Percentiles rank a stretch among this genome's conserved stretches.
phyloP scores from a whole-genome alignment of 208 protist species.

The Tritrichomonas musculus region DNA sequence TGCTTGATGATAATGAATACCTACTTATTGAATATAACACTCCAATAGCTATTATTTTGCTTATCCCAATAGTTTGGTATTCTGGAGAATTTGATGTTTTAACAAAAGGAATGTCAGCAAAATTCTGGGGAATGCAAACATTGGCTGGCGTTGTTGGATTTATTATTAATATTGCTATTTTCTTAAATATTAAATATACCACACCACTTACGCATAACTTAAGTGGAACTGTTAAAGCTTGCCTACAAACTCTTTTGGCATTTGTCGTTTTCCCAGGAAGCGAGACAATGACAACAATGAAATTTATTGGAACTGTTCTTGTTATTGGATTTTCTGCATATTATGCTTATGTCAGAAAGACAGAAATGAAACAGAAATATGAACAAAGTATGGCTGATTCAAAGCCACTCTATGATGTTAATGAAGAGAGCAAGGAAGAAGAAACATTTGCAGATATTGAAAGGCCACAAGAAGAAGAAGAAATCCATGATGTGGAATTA shows the following conservation, averaged over 20 bases:
- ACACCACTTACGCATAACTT: slow-evolving; percentile 57
- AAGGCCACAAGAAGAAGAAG: too few relatives aligned
- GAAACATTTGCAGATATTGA: too few relatives aligned
- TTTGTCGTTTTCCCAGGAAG: slow-evolving; percentile 42
- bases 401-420: too few relatives aligned
- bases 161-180: slow-evolving; percentile 54
- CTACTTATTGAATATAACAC: slow-evolving; percentile 54
- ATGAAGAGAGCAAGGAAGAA: too few relatives aligned
- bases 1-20: slow-evolving; percentile 52
- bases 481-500: too few relatives aligned
- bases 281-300: slow-evolving; percentile 31
- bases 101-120: not conserved
- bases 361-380: slow-evolving; percentile 48
- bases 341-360: slow-evolving; percentile 38
- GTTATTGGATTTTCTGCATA: slow-evolving; percentile 38
- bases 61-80: slow-evolving; percentile 52
- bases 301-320: slow-evolving; percentile 42
- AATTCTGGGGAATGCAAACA: slow-evolving; percentile 55
- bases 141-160: slow-evolving; percentile 55
- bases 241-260: slow-evolving; percentile 51
- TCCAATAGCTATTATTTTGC: slow-evolving; percentile 47
- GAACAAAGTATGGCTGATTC: too few relatives aligned
- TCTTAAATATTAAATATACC: slow-evolving; percentile 60
- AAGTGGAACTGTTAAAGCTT: slow-evolving; percentile 57
- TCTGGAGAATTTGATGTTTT: slow-evolving; percentile 45